Base-by-base conservation (phyloP, 2,329 filamentous ascomycete species). In the Colletotrichum sp. region DNA sequence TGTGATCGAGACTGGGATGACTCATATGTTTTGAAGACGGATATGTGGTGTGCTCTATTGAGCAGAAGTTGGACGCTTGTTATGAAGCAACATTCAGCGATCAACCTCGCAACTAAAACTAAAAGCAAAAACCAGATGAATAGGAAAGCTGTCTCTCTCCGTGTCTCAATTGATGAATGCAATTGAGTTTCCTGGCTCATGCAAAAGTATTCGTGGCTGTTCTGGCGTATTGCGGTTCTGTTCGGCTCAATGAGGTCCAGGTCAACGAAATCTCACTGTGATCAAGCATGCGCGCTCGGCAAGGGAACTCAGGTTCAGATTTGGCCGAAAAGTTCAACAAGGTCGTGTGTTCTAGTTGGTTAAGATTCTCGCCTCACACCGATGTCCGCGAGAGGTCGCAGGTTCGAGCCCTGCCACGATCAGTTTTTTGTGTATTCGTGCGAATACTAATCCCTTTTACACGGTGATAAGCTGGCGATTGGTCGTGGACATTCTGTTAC, bases 331-430 rank as follows among this genome's bases (percentile, higher is more conserved):
- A 2, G 0, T 15, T 2, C 4, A n/a, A 67, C 4, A 32, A 22
- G 74, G 74, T 71, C 72, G 74, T 74, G 74, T 76, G 74, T 76
- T 76, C 74, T 76, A 76, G 74, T 76, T 71, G 74, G 67, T 76
- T 76, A 76, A 74, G 74, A 76, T 76, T 76, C 55, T 71, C 72
- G 70, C 63, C 72, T 76, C 67, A 72, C 75, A 77, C 12, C n/a
- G 8, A 27, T 44, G 29, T 62, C 27, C 16, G 72, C 75, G 76
- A 65, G 59, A 77, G 76, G 73, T 76, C 73, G 76, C 73, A 72
- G 76, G 76, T 77, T 76, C 76, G 76, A 77, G 65, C 76, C 76
- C 76, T 76, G 76, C 76, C 72, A 62, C 69, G 76, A 69, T 77
- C 76, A 77, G 4, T 32, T 34, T 63, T 52, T 68, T 3, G 49